phyloP scores from a whole-genome alignment of 202 grass and related monocot species.

The Musa balbisiana region DNA sequence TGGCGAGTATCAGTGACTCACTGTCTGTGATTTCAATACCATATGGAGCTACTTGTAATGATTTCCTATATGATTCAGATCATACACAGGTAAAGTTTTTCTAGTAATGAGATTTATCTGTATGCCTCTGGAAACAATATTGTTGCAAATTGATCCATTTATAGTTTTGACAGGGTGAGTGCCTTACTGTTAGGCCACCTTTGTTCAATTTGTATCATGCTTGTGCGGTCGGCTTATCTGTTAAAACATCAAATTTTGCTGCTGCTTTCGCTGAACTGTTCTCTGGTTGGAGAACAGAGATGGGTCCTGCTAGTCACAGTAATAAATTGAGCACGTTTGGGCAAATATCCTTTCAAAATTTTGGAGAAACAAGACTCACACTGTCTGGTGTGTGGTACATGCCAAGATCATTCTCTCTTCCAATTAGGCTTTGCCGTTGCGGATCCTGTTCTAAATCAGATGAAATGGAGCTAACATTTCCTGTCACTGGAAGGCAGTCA shows the following conservation, averaged over 20 bases:
- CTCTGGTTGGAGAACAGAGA: constrained; percentile 24
- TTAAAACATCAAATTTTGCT: constrained; percentile 46
- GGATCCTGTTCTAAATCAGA: neutral
- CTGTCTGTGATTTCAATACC: constrained; percentile 52
- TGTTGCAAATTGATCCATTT: constrained; percentile 41
- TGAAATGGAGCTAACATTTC: constrained; percentile 5
- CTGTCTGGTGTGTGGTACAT: constrained; percentile 51
- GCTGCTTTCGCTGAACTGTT: constrained; percentile 46
- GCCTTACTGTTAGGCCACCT: constrained; percentile 48
- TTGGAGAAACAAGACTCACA: constrained; percentile 53
- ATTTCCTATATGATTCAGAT: constrained; percentile 41
- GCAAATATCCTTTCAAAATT: constrained; percentile 41
- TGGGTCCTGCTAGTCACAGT: constrained; percentile 27
- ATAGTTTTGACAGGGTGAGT: constrained; percentile 62
- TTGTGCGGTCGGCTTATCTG: constrained; percentile 45
- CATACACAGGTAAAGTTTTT: constrained; percentile 50
- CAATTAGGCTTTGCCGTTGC: constrained; percentile 14
- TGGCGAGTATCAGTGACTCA: constrained; percentile 39
- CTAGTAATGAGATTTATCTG: neutral
- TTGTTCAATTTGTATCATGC: constrained; percentile 45
- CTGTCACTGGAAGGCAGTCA: constrained; percentile 23
- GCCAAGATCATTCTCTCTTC: constrained; percentile 29
- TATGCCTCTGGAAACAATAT: constrained; percentile 13
- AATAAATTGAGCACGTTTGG: constrained; percentile 50
- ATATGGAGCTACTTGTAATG: constrained; percentile 62